A percentile compares a stretch with the other conserved stretches of the same genome.
Conservation (phyloP, 352 stramenopile species). For the Globisporangium orthogonon region DNA sequence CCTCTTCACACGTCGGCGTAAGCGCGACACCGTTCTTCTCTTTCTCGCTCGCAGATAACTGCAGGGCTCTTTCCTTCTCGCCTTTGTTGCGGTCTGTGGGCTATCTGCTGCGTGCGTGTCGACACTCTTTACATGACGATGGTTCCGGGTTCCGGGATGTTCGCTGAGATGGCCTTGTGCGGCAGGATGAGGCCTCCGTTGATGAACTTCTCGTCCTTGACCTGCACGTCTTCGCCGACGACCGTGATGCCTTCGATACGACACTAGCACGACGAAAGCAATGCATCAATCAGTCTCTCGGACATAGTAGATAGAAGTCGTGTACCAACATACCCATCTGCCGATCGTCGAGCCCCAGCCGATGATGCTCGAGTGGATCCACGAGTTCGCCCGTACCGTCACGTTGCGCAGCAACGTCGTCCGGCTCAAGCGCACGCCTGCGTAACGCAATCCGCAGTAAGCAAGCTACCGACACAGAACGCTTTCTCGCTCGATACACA, state of each 20-base stretch:
- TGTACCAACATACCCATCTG: constrained; percentile 49
- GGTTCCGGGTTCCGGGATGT: constrained; percentile 77
- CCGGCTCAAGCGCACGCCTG: constrained; percentile 77
- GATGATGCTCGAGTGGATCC: constrained; percentile 87
- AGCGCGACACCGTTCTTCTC: background rate
- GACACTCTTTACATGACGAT: constrained; percentile 74
- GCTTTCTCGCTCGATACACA: too few species aligned
- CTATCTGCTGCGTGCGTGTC: too few species aligned
- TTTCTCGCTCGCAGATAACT: too few species aligned
- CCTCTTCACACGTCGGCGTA: too few species aligned
- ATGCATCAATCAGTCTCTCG: too few species aligned
- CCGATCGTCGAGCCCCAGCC: constrained; percentile 85
- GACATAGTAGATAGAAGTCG: background rate
- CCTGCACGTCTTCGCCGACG: constrained; percentile 82
- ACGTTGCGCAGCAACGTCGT: constrained; percentile 74
- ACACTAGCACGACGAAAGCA: constrained; percentile 28
- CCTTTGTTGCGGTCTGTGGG: too few species aligned
- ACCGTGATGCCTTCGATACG: constrained; percentile 82
- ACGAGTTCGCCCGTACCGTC: constrained; percentile 73
- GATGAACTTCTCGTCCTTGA: constrained; percentile 88
- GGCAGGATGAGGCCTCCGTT: constrained; percentile 85
- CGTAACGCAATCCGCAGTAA: too few species aligned
- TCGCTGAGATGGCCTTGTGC: constrained; percentile 85
- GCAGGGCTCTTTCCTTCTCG: too few species aligned
- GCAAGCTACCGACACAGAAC: too few species aligned